These are phyloP conservation scores for Santalum album DNA, from an alignment of 164 flowering plant species.

Conservation along the genomic window DNA sequence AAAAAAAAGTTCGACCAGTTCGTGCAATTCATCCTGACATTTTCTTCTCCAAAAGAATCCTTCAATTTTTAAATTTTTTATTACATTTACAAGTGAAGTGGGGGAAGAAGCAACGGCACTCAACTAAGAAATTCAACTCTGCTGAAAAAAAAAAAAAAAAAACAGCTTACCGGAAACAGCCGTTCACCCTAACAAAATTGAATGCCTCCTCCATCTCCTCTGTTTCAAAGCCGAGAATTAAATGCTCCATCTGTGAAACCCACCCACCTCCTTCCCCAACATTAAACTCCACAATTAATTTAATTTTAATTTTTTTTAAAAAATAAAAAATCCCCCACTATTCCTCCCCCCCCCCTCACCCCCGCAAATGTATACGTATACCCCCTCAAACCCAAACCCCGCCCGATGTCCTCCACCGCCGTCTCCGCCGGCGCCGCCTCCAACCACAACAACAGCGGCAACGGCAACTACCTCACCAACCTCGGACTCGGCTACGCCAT, in stretches of 20 bases:
- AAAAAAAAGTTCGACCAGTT: too few relatives aligned
- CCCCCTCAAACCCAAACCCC: background rate
- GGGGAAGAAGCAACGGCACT: too few relatives aligned
- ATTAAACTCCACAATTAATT: background rate
- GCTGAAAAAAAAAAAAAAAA: too few relatives aligned
- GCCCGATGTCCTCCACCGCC: conserved; percentile 13
- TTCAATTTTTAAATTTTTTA: too few relatives aligned
- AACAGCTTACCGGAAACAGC: too few relatives aligned
- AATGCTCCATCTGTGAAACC: background rate
- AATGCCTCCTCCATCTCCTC: background rate
- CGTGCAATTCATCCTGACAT: too few relatives aligned
- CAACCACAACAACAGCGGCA: background rate
- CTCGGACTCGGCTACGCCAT: conserved; percentile 53
- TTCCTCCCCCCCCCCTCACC: conserved; percentile 2
- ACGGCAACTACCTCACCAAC: conserved; percentile 15
- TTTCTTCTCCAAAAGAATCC: too few relatives aligned
- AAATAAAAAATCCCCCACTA: too few relatives aligned
- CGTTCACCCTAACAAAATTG: background rate
- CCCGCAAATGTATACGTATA: conserved; percentile 2
- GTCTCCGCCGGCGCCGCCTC: conserved; percentile 8
- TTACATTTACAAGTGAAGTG: too few relatives aligned
- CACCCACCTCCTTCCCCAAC: conserved; percentile 5
- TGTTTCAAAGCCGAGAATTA: background rate
- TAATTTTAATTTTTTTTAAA: too few relatives aligned
- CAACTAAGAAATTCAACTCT: too few relatives aligned